A percentile compares a stretch with the other conserved stretches of the same genome.
Evolutionary conservation across 1,139 yeast species (phyloP).

Genomic region (Nakaseomyces uthaithaninus): DNA sequence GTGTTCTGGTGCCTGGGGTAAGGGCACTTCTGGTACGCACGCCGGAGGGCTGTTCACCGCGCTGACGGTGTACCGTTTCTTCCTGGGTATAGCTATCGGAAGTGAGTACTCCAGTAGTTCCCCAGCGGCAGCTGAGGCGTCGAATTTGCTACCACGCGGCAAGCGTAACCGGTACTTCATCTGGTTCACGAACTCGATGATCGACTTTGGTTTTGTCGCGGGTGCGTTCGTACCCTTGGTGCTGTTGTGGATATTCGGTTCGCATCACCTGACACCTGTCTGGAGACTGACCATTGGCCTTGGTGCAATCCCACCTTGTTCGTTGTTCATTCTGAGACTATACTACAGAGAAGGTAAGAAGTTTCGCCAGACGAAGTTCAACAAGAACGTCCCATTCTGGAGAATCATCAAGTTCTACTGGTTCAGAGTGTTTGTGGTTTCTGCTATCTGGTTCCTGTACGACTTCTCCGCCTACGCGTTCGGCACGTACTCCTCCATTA

Average conservation of each 20-base stretch:
- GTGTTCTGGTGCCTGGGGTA: conserved; percentile 86
- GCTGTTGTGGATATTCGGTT: conserved; percentile 70
- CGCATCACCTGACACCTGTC: conserved; percentile 63
- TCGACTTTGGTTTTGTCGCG: conserved; percentile 79
- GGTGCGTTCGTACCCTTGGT: conserved; percentile 84
- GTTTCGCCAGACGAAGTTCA: conserved; percentile 64
- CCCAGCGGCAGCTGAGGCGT: conserved; percentile 89
- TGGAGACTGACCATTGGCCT: conserved; percentile 91
- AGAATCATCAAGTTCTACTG: conserved; percentile 72
- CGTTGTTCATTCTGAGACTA: conserved; percentile 68
- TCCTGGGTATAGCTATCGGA: conserved; percentile 78
- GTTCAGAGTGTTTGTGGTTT: conserved; percentile 64
- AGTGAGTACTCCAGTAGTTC: conserved; percentile 94
- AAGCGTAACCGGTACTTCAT: conserved; percentile 81
- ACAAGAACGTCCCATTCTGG: conserved; percentile 60
- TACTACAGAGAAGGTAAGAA: conserved; percentile 66
- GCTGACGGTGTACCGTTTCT: conserved; percentile 74
- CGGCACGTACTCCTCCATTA: conserved; percentile 72
- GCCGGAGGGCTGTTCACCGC: conserved; percentile 69
- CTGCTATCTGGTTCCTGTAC: conserved; percentile 83
- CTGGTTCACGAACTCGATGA: conserved; percentile 84
- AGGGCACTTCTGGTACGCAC: conserved; percentile 41
- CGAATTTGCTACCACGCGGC: conserved; percentile 68
- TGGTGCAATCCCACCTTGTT: conserved; percentile 84
- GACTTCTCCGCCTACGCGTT: conserved; percentile 84